Base-by-base conservation (phyloP, 495 filamentous ascomycete genomes). In the Xylaria palmicola region DNA sequence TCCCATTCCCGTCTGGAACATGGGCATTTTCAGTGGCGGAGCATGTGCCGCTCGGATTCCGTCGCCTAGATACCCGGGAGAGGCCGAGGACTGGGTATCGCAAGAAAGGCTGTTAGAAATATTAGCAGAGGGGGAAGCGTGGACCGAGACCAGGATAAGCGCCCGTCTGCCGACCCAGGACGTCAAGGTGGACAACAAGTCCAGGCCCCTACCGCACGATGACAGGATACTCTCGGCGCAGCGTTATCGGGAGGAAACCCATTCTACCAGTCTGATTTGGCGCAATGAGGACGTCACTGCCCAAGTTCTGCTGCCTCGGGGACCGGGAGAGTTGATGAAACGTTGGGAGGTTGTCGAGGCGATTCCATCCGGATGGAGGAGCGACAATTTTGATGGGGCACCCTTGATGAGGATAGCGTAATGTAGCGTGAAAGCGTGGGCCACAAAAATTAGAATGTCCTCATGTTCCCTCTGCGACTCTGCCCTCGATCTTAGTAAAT, bases 1-100 rank as follows among this genome's bases (percentile, higher is more conserved):
- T 57, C 53, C 53, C 4, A 57, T 62, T 40, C 60, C 52, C 8
- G 24, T 55, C 13, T 55, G 34, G 51, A 6, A 10, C 3, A 13
- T 55, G 20, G 51, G 20, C 29, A 0, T 7, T 7, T 29, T 29
- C 24, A 29, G 20, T 10, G 19, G 1, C 3, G 20, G 9, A 22
- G 2, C 10, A 17, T 24, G 20, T 19, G 20, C 24, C 41, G 41
- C 41, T 13, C 41, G 41, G 20, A 22, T 24, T 7, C 41, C 41
- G 6, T 44, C 9, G 15, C 20, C 19, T 7, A 24, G 9, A 10
- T 22, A 44, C 13, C 19, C 19, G 24, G 41, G 24, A 22, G 19
- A 24, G 20, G 24, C 20, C 7, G 41, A 44, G 41, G 41, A 44
- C 17, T 44, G 41, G 41, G 41, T 44, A 22, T 44, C 41, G 19